phyloP scores from a whole-genome alignment of 352 stramenopile species.

The Hyphochytrium catenoides region DNA sequence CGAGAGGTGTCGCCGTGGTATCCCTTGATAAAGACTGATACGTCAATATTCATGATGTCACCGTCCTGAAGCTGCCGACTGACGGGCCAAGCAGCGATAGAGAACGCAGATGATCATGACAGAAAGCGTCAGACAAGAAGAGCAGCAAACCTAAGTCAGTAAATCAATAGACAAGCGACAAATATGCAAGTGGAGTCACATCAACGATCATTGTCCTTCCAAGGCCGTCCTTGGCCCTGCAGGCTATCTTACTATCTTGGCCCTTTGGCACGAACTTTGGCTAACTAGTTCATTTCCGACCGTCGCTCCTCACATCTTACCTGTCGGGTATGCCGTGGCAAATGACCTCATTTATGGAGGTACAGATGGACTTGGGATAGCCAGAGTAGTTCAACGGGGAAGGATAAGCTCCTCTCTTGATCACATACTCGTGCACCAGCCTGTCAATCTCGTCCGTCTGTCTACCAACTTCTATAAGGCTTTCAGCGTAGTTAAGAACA shows the following conservation, averaged over 20 bases:
- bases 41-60: slow-evolving; percentile 91
- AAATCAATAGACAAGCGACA: too few relatives aligned
- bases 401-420: slow-evolving; percentile 52
- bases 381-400: slow-evolving; percentile 76
- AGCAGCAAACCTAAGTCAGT: not conserved
- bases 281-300: too few relatives aligned
- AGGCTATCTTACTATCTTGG: too few relatives aligned
- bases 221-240: too few relatives aligned
- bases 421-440: slow-evolving; percentile 67
- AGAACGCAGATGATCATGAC: not conserved
- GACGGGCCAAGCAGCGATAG: too few relatives aligned
- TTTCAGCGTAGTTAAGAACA: slow-evolving; percentile 40
- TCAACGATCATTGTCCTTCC: too few relatives aligned
- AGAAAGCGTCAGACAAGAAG: not conserved
- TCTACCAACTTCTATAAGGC: slow-evolving; percentile 42
- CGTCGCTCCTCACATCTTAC: too few relatives aligned
- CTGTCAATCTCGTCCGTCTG: slow-evolving; percentile 83
- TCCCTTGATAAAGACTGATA: slow-evolving; percentile 74
- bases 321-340: slow-evolving; percentile 91
- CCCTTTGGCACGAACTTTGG: too few relatives aligned
- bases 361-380: slow-evolving; percentile 86
- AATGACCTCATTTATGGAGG: slow-evolving; percentile 87
- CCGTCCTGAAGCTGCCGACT: slow-evolving; percentile 54
- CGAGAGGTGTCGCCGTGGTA: slow-evolving; percentile 96
- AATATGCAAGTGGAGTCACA: too few relatives aligned